Evolutionary conservation across 768 basidiomycete species (phyloP).

Genomic region (Chalciporus piperatus): DNA sequence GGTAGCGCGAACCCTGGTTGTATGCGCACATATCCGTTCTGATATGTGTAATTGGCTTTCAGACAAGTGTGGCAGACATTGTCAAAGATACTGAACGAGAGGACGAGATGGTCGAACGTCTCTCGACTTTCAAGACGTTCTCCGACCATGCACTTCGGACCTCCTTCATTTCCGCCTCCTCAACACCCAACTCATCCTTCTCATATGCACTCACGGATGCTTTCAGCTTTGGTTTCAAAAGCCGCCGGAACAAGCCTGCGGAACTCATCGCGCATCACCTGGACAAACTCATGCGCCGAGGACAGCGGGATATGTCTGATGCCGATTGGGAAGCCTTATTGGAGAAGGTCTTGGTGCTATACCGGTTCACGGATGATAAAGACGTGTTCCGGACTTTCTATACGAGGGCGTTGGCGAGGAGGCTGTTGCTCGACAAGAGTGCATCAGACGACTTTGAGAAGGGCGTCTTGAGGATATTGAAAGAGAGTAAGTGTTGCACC

Average conservation of each 20-base stretch:
- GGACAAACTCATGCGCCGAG: slow-evolving; percentile 82
- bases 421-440: slow-evolving; percentile 77
- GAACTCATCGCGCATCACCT: slow-evolving; percentile 93
- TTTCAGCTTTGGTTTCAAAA: slow-evolving; percentile 72
- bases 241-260: slow-evolving; percentile 77
- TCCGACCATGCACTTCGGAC: slow-evolving; percentile 47
- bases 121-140: slow-evolving; percentile 65
- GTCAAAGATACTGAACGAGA: slow-evolving; percentile 62
- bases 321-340: slow-evolving; percentile 59
- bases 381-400: slow-evolving; percentile 95
- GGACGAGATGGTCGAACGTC: slow-evolving; percentile 72
- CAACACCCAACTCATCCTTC: slow-evolving; percentile 53
- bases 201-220: slow-evolving; percentile 67
- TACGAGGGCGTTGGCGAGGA: slow-evolving; percentile 82
- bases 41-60: neutral
- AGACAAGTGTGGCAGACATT: slow-evolving; percentile 61
- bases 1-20: slow-evolving; percentile 32
- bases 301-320: slow-evolving; percentile 70
- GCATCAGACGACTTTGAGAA: slow-evolving; percentile 88
- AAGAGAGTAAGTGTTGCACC: slow-evolving; percentile 56
- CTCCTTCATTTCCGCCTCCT: slow-evolving; percentile 47
- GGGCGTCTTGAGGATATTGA: slow-evolving; percentile 79
- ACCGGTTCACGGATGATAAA: slow-evolving; percentile 87
- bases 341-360: slow-evolving; percentile 67
- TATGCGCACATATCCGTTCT: neutral